Percentiles rank a stretch among this genome's conserved stretches.
Conservation (phyloP, 306 rosid genomes). For the Quercus aquifolioides region DNA sequence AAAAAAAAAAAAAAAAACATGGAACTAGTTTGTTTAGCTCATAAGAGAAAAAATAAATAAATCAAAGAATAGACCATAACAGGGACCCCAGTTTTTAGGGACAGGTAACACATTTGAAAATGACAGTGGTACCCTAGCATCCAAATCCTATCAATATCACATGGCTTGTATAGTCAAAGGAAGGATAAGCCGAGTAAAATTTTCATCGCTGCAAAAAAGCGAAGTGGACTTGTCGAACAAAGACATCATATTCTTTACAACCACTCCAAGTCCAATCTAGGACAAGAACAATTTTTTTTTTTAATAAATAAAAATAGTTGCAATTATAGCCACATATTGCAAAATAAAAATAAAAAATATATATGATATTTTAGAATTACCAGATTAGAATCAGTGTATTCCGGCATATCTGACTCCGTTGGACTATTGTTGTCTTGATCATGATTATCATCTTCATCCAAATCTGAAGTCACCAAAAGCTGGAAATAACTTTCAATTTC, state of each 20-base stretch:
- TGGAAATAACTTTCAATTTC: conserved; percentile 62
- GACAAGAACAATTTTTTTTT: neutral
- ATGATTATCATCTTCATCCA: conserved; percentile 35
- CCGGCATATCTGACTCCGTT: conserved; percentile 39
- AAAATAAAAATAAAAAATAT: neutral
- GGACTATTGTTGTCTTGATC: conserved; percentile 40
- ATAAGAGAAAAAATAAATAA: neutral
- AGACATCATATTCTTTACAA: conserved; percentile 15
- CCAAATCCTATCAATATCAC: conserved; percentile 5
- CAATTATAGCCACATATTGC: conserved; percentile 35
- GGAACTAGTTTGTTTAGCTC: too few species aligned
- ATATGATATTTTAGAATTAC: conserved; percentile 31
- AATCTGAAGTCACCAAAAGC: conserved; percentile 39
- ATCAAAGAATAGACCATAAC: neutral
- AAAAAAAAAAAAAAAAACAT: too few species aligned
- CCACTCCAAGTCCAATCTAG: conserved; percentile 19
- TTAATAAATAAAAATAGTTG: neutral
- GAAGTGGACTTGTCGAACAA: neutral
- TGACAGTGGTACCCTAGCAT: neutral
- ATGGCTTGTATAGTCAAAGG: conserved; percentile 17
- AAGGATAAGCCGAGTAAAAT: neutral
- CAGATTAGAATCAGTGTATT: conserved; percentile 34
- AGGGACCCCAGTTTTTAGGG: neutral
- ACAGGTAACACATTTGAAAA: conserved; percentile 13
- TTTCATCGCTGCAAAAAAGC: neutral